Evolutionary conservation across 2,329 filamentous ascomycete genomes (phyloP).

Genomic region (Xylariaceae sp.): DNA sequence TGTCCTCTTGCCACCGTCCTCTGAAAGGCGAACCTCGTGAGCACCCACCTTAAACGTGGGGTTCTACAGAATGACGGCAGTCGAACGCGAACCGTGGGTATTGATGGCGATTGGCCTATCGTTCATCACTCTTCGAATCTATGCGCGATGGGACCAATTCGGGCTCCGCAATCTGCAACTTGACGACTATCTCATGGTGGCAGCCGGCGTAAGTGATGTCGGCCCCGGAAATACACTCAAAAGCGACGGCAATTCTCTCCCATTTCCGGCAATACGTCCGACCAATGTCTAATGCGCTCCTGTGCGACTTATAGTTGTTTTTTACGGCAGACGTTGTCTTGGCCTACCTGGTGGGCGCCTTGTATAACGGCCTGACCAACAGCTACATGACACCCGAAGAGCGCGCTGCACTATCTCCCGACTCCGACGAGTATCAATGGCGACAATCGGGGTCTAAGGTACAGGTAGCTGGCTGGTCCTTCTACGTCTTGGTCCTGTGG

Average conservation of each 20-base stretch:
- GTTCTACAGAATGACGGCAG: background rate
- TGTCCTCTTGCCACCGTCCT: too few species aligned
- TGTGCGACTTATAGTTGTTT: constrained; percentile 7
- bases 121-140: constrained; percentile 12
- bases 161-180: constrained; percentile 10
- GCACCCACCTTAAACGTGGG: too few species aligned
- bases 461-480: constrained; percentile 23
- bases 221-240: background rate
- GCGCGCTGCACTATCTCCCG: constrained; percentile 8
- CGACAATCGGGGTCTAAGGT: constrained; percentile 23
- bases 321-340: constrained; percentile 6
- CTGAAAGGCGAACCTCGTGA: too few species aligned
- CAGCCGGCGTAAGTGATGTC: constrained; percentile 12
- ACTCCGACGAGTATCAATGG: constrained; percentile 10
- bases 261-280: too few species aligned
- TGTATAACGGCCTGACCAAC: constrained; percentile 11
- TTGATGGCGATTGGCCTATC: constrained; percentile 6
- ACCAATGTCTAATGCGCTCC: background rate
- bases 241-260: too few species aligned
- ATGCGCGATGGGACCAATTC: constrained; percentile 13
- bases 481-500: constrained; percentile 25
- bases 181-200: constrained; percentile 19
- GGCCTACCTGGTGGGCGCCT: constrained; percentile 7
- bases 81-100: constrained; percentile 3
- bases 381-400: constrained; percentile 13